phyloP scores from a whole-genome alignment of 2,329 filamentous ascomycete species.

The Pseudonectria foliicola region DNA sequence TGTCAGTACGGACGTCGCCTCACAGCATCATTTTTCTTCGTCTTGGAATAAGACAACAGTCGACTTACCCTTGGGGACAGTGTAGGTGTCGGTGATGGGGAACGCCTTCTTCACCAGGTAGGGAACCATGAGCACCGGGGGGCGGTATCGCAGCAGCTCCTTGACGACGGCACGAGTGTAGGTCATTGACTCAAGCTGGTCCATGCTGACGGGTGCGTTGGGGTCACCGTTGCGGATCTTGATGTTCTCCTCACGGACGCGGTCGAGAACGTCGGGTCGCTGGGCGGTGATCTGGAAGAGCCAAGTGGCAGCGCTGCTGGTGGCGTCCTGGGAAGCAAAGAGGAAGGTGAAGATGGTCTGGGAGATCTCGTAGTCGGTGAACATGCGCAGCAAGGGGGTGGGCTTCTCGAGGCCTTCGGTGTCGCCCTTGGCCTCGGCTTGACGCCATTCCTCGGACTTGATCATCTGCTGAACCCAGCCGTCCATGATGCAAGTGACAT shows the following conservation, averaged over 20 bases:
- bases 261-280: conserved; percentile 84
- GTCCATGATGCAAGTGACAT: conserved; percentile 89
- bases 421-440: conserved; percentile 67
- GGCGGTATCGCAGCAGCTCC: conserved; percentile 86
- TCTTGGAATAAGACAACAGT: neutral
- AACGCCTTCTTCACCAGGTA: conserved; percentile 94
- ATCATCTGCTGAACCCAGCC: conserved; percentile 87
- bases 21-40: too few species aligned
- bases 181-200: conserved; percentile 78
- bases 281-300: conserved; percentile 92
- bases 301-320: conserved; percentile 89
- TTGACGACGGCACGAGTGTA: conserved; percentile 91
- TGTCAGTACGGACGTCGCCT: conserved; percentile 12
- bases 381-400: conserved; percentile 71
- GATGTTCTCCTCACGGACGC: conserved; percentile 86
- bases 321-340: conserved; percentile 96
- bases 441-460: conserved; percentile 73
- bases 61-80: conserved; percentile 71
- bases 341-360: conserved; percentile 95
- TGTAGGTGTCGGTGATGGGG: conserved; percentile 80
- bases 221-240: conserved; percentile 67
- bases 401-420: conserved; percentile 73
- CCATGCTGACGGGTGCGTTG: conserved; percentile 65
- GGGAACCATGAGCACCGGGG: conserved; percentile 94
- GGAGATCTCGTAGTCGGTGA: conserved; percentile 83